phyloP scores from a whole-genome alignment of 371 early-diverging fungal species.

The Mycotypha africana region DNA sequence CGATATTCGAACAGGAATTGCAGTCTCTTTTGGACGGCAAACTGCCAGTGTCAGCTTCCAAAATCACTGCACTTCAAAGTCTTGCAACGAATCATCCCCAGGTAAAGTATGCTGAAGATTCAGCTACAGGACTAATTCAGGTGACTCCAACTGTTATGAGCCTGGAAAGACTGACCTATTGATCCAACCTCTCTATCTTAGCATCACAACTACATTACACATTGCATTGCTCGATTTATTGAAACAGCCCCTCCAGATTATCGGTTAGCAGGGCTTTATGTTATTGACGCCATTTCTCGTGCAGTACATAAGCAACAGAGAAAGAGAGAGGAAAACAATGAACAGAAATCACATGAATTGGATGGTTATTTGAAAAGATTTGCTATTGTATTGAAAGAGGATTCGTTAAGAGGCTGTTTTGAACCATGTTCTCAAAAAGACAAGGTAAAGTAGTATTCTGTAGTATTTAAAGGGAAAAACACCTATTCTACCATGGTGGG shows the following conservation, averaged over 20 bases:
- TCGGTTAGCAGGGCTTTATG: conserved; percentile 63
- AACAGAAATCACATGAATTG: conserved; percentile 11
- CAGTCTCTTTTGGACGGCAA: conserved; percentile 47
- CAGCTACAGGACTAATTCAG: not conserved
- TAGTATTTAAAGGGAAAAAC: too few relatives aligned
- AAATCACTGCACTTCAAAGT: conserved; percentile 48
- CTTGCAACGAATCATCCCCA: conserved; percentile 51
- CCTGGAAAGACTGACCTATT: too few relatives aligned
- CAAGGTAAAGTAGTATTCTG: too few relatives aligned
- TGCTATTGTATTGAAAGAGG: conserved; percentile 31
- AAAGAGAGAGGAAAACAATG: conserved; percentile 24
- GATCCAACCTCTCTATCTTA: conserved; percentile 25
- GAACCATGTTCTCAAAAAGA: conserved; percentile 34
- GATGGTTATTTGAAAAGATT: conserved; percentile 36
- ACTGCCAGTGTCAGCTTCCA: conserved; percentile 59
- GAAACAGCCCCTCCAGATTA: conserved; percentile 53
- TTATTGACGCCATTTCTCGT: conserved; percentile 61
- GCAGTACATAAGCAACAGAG: conserved; percentile 37
- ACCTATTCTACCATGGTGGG: too few relatives aligned
- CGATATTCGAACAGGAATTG: conserved; percentile 56
- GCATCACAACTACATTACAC: conserved; percentile 54
- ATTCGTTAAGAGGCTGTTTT: conserved; percentile 26
- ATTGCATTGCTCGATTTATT: conserved; percentile 48
- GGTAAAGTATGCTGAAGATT: conserved; percentile 23
- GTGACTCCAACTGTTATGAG: too few relatives aligned